Base-by-base conservation (phyloP, 768 basidiomycete species). In the Phanerochaete sordida region DNA sequence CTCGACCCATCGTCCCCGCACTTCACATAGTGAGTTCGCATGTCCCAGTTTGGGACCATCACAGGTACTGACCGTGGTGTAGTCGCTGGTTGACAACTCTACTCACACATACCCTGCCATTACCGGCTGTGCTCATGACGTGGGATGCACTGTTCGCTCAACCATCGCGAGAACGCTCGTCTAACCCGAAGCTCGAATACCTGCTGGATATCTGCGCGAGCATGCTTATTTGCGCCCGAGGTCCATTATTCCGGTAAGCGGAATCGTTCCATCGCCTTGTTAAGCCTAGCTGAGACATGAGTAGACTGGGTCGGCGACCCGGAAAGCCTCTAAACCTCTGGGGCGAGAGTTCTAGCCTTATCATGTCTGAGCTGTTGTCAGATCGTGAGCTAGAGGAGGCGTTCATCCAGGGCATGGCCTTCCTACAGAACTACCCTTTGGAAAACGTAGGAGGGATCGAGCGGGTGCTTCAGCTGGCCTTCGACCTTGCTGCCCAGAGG, bases 81-180 rank as follows among this genome's bases (percentile, higher is more conserved):
- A 91, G 90, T 71, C 87, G 84, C 47, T 93, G 90, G 90, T 74
- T 92, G 12, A 82, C 87, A 13, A 82, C 89, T 12, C 66, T 93
- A 7, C 72, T 92, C 23, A 81, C 87, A 0, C 90, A 91, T 64
- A 87, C 90, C 1, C 69, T 93, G n/a, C 87, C 90, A 0, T 65
- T 89, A 21, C 66, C 80, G 1, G 80, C 83, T 8, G 75, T 88
- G 9, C 73, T 88, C 19, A 75, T 80, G 16, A 70, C 85, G 4
- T 93, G 91, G 91, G 90, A 93, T 68, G 80, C 81, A 2, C 64
- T 93, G 13, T 88, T 91, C 62, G 80, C 87, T 52, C 77, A 78
- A 35, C 80, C 82, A 0, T 76, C 78, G 73, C 76, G 84, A 64
- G 78, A 81, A 46, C 81, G 83, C 35, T 70, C 75, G n/a, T 62